Base-by-base conservation (phyloP, 1,284 basidiomycete species). In the Microbotryum lychnidis-dioicae region DNA sequence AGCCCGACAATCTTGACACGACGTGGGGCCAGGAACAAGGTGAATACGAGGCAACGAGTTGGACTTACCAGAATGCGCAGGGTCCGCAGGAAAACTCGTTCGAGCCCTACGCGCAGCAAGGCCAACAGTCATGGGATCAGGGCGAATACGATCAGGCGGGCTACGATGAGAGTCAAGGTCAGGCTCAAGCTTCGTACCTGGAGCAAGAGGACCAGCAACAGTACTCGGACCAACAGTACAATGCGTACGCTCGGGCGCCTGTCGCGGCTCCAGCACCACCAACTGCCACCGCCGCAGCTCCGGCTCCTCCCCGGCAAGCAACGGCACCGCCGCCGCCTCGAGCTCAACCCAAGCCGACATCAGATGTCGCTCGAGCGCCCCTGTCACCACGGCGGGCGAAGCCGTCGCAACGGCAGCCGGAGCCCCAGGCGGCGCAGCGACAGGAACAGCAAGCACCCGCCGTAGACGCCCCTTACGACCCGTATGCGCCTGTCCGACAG, bases 301-400 rank as follows among this genome's bases (percentile, higher is more conserved):
- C 62, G 2, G 44, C 61, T 20, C 21, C 60, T 18, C 42, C 37
- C 37, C 63, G 25, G 9, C 56, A 42, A 37, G 54, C 50, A 25
- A 55, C 14, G 48, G 46, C 53, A 16, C 50, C 44, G 16, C 50
- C 14, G 50, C 62, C 47, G 55, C 58, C 4, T 12, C 49, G 45
- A 55, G 48, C 29, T 66, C 52, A 48, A 47, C 50, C 54, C 53
- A 57, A 49, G 54, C 29, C 42, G 60, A 47, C 56, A 58, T n/a
- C 52, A 29, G 21, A 49, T 52, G 31, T 54, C 49, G n/a, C 54
- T 25, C 51, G 16, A n/a, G 25, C 46, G 45, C 23, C 21, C 23
- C 31, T 46, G 37, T 16, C 37, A 42, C 37, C 37, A 42, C 14
- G 37, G 4, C 37, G 18, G 37, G 37, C 37, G 37, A 42, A 42